Evolutionary conservation across 805 yeast genomes (phyloP).

Genomic region (Kuraishia piskuri): DNA sequence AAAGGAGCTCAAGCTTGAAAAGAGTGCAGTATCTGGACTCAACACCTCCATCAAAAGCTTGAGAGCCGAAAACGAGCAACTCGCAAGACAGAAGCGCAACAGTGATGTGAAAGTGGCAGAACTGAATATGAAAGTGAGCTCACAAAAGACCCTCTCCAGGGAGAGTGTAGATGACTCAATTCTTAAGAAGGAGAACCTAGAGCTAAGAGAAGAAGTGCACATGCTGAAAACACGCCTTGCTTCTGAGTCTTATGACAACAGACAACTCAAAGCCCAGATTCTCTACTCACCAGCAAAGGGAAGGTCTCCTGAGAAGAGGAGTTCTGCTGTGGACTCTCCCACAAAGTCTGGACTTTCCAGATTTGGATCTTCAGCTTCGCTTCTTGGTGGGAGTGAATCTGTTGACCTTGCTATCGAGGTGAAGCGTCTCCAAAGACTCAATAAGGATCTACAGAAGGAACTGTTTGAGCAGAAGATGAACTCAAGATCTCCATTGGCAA

Average conservation of each 20-base stretch:
- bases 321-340: constrained; percentile 3
- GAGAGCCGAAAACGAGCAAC: constrained; percentile 24
- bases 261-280: constrained; percentile 34
- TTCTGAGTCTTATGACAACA: constrained; percentile 53
- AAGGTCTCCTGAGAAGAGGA: constrained; percentile 20
- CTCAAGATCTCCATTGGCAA: not conserved
- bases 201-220: constrained; percentile 12
- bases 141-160: constrained; percentile 27
- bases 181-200: not conserved
- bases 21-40: constrained; percentile 15
- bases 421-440: constrained; percentile 14
- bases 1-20: constrained; percentile 20
- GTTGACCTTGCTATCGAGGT: not conserved
- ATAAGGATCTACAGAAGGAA: constrained; percentile 25
- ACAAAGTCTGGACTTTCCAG: not conserved
- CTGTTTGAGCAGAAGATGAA: constrained; percentile 5
- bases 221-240: constrained; percentile 52
- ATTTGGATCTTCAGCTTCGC: not conserved
- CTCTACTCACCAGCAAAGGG: constrained; percentile 12
- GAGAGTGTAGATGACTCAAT: not conserved
- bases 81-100: constrained; percentile 20
- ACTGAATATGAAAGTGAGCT: constrained; percentile 18
- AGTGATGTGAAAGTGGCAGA: constrained; percentile 23
- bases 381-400: not conserved
- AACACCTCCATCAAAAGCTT: constrained; percentile 17